These are phyloP conservation scores for Paulownia fortunei DNA, from an alignment of 257 asterid genomes.

Conservation along the genomic window DNA sequence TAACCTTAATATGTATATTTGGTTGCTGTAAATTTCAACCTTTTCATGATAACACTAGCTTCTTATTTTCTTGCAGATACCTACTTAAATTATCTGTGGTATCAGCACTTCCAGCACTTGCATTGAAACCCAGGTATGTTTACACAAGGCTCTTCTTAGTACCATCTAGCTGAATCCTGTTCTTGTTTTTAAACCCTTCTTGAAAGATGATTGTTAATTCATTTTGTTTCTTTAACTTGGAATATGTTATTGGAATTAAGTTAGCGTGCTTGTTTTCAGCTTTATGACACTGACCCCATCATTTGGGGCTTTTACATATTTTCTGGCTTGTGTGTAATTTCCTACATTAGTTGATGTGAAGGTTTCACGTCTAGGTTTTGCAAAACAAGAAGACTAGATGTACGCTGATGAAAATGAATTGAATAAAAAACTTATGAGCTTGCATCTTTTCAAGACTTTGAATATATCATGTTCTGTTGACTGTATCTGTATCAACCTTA, in stretches of 20 bases:
- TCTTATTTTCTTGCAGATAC: conserved; percentile 51
- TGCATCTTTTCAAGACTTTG: background rate
- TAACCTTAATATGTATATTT: conserved; percentile 13
- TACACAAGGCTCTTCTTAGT: background rate
- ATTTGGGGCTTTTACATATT: background rate
- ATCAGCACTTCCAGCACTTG: conserved; percentile 60
- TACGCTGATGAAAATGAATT: background rate
- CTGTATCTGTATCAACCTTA: background rate
- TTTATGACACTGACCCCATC: background rate
- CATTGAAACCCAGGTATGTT: conserved; percentile 60
- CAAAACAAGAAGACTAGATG: background rate
- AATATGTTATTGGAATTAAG: background rate
- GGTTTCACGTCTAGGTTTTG: background rate
- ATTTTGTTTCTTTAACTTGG: background rate
- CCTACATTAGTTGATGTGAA: background rate
- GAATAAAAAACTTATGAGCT: background rate
- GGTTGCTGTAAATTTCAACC: background rate
- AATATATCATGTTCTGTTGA: background rate
- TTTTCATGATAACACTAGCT: background rate
- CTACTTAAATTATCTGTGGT: conserved; percentile 67
- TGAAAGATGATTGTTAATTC: background rate
- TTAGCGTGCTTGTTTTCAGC: background rate
- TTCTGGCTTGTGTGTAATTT: too few species aligned
- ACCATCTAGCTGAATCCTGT: conserved; percentile 12
- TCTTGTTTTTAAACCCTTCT: conserved; percentile 3